Conservation (phyloP, 1,284 basidiomycete species). For the Pseudozyma flocculosa region DNA sequence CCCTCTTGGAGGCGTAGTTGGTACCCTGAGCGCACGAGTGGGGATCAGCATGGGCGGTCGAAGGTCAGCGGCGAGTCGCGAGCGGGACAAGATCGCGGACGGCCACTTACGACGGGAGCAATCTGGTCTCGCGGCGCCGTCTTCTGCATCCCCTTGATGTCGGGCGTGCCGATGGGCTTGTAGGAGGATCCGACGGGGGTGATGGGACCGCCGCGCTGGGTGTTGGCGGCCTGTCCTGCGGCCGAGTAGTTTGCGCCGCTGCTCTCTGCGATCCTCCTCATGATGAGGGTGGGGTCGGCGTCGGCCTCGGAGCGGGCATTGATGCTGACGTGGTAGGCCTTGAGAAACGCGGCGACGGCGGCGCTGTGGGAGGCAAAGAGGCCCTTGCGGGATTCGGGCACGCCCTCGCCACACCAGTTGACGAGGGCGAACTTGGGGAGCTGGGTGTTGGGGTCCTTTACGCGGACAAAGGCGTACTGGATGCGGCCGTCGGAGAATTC, state of each 20-base stretch:
- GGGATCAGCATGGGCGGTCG: too few species aligned
- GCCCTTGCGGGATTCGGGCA: constrained; percentile 87
- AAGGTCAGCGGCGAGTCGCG: neutral
- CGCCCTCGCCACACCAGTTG: constrained; percentile 82
- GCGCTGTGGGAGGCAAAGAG: constrained; percentile 83
- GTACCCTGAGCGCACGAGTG: too few species aligned
- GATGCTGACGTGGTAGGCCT: constrained; percentile 80
- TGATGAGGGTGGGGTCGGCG: constrained; percentile 58
- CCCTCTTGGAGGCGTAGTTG: constrained; percentile 43
- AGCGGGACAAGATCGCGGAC: neutral
- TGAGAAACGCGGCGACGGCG: constrained; percentile 78
- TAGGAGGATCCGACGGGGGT: constrained; percentile 46
- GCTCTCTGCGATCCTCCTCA: constrained; percentile 82
- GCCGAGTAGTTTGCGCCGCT: constrained; percentile 87
- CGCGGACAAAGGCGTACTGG: constrained; percentile 88
- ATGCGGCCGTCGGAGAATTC: constrained; percentile 94
- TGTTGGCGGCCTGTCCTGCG: constrained; percentile 50
- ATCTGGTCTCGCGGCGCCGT: constrained; percentile 44
- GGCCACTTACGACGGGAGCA: constrained; percentile 24
- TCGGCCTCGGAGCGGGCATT: constrained; percentile 84
- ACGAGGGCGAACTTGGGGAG: constrained; percentile 88
- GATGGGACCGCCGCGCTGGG: constrained; percentile 47
- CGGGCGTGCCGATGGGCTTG: constrained; percentile 55
- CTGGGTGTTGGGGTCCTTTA: constrained; percentile 83
- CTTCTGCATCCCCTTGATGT: constrained; percentile 51